Evolutionary conservation across 2,329 filamentous ascomycete species (phyloP).

Genomic region (Neopestalotiopsis sp.): DNA sequence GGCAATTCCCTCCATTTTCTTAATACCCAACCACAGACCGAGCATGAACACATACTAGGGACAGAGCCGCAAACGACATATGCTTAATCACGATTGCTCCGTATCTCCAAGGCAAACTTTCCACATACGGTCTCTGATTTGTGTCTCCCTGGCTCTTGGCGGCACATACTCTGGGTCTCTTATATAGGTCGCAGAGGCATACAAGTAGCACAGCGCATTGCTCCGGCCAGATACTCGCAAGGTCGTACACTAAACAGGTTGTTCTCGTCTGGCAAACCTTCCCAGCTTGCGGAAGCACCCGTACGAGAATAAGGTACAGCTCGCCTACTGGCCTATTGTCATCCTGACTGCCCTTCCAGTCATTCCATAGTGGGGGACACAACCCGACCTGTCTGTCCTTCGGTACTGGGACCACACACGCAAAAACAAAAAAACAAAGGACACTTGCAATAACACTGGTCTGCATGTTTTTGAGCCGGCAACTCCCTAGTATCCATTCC

Average conservation of each 20-base stretch:
- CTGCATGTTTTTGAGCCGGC: slow-evolving; percentile 48
- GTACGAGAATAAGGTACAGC: slow-evolving; percentile 32
- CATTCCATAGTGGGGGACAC: slow-evolving; percentile 6
- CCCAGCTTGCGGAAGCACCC: slow-evolving; percentile 24
- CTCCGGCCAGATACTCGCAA: slow-evolving; percentile 25
- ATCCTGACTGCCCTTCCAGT: slow-evolving; percentile 30
- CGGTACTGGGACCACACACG: slow-evolving; percentile 27
- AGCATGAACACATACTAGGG: slow-evolving; percentile 25
- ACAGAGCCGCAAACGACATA: slow-evolving; percentile 28
- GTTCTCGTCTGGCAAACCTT: slow-evolving; percentile 21
- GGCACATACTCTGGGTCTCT: slow-evolving; percentile 8
- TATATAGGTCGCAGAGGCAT: slow-evolving; percentile 23
- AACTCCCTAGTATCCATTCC: slow-evolving; percentile 41
- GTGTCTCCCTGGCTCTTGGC: slow-evolving; percentile 6
- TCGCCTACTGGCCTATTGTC: slow-evolving; percentile 27
- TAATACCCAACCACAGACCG: slow-evolving; percentile 14
- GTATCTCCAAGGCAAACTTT: slow-evolving; percentile 7
- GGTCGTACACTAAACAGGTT: slow-evolving; percentile 28
- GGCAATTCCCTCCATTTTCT: slow-evolving; percentile 25
- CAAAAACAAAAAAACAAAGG: slow-evolving; percentile 19
- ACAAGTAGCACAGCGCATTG: slow-evolving; percentile 34
- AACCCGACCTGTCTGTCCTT: slow-evolving; percentile 16
- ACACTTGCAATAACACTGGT: slow-evolving; percentile 30
- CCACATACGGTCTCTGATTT: slow-evolving; percentile 15
- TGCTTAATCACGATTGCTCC: slow-evolving; percentile 19